These are phyloP conservation scores for Tylopilus vinaceipallidus DNA, from an alignment of 768 basidiomycete genomes.

Conservation along the genomic window DNA sequence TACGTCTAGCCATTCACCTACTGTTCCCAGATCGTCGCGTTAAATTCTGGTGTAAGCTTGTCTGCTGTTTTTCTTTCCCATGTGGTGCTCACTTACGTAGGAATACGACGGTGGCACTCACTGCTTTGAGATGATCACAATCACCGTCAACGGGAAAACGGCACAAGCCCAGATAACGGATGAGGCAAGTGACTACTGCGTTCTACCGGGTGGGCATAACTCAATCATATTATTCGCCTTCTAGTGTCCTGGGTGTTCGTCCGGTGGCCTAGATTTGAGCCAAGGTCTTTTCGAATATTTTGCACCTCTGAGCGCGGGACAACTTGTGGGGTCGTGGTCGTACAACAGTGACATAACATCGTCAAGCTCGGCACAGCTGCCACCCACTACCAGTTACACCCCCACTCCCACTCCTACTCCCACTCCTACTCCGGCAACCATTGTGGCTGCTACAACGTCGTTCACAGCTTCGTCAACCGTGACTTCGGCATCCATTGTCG, in stretches of 20 bases:
- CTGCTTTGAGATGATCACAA: constrained; percentile 46
- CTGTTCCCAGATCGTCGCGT: constrained; percentile 40
- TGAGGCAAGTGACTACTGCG: constrained; percentile 29
- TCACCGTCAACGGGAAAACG: constrained; percentile 37
- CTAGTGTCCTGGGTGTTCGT: constrained; percentile 41
- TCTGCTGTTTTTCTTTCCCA: not conserved
- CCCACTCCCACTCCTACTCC: constrained; percentile 18
- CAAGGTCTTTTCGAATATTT: constrained; percentile 44
- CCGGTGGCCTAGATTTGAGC: constrained; percentile 46
- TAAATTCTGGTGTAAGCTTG: constrained; percentile 37
- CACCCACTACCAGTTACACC: constrained; percentile 20
- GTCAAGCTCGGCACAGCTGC: constrained; percentile 20
- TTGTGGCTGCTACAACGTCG: constrained; percentile 11
- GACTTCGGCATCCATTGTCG: constrained; percentile 6
- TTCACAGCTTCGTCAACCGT: constrained; percentile 4
- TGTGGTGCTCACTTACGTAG: constrained; percentile 22
- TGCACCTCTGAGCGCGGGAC: constrained; percentile 33
- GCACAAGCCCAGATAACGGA: constrained; percentile 45
- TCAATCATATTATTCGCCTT: not conserved
- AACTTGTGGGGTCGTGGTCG: constrained; percentile 41
- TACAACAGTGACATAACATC: constrained; percentile 28
- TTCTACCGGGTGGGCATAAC: not conserved
- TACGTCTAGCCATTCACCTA: not conserved
- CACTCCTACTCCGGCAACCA: constrained; percentile 18
- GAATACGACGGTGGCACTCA: constrained; percentile 40